phyloP scores from a whole-genome alignment of 176 grass and related monocot species.

The Cymbopogon citratus region DNA sequence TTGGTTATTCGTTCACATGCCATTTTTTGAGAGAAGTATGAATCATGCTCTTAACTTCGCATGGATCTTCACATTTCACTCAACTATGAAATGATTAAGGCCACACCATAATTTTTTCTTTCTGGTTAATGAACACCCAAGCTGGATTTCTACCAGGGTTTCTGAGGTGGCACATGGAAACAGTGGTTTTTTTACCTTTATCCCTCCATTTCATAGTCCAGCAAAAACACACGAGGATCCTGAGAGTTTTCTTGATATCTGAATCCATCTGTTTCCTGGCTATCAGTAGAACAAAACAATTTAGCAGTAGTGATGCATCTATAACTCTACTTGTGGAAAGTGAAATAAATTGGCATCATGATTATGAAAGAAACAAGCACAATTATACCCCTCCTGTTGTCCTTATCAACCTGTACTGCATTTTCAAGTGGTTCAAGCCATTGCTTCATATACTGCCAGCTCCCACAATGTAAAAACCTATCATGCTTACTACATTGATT shows the following conservation, averaged over 20 bases:
- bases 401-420: background rate
- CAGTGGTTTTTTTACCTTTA: background rate
- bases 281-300: background rate
- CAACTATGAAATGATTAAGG: background rate
- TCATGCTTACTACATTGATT: background rate
- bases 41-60: background rate
- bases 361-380: background rate
- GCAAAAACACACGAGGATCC: background rate
- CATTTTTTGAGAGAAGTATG: background rate
- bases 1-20: too few relatives aligned
- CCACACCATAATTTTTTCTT: background rate
- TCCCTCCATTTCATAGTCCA: background rate
- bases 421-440: background rate
- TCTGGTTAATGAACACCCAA: background rate
- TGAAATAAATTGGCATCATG: background rate
- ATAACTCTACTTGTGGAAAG: background rate
- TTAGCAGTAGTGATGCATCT: background rate
- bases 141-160: too few relatives aligned
- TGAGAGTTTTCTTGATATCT: background rate
- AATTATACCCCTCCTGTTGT: background rate
- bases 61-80: background rate
- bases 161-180: background rate
- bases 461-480: background rate
- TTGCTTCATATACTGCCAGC: background rate
- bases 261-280: background rate